Evolutionary conservation across 352 stramenopile species (phyloP).

Genomic region (Phytophthora rubi): DNA sequence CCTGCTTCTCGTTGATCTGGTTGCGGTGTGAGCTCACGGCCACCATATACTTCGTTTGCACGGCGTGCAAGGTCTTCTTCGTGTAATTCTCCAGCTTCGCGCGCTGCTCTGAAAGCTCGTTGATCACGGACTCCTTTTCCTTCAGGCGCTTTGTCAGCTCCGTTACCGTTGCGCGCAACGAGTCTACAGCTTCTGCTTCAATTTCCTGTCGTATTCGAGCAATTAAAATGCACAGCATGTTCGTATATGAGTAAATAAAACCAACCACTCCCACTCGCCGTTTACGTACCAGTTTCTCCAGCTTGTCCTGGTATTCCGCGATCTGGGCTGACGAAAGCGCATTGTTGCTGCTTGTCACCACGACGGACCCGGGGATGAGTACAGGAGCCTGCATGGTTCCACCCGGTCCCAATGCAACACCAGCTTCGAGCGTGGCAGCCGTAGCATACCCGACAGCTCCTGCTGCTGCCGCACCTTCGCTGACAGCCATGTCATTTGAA

Average conservation of each 20-base stretch:
- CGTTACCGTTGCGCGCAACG: constrained; percentile 76
- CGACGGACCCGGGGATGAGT: constrained; percentile 27
- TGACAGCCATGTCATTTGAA: constrained; percentile 36
- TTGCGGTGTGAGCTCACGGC: constrained; percentile 89
- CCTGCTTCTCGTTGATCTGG: constrained; percentile 88
- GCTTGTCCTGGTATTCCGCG: constrained; percentile 76
- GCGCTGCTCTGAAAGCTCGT: constrained; percentile 85
- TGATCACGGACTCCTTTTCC: constrained; percentile 90
- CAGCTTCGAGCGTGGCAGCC: constrained; percentile 34
- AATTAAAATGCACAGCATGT: neutral
- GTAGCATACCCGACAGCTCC: constrained; percentile 33
- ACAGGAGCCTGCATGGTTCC: constrained; percentile 36
- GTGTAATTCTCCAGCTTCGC: constrained; percentile 92
- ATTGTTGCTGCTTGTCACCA: constrained; percentile 54
- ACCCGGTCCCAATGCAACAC: constrained; percentile 27
- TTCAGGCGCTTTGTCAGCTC: constrained; percentile 88
- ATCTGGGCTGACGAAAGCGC: constrained; percentile 55
- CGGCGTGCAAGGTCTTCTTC: constrained; percentile 90
- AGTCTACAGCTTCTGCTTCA: constrained; percentile 74
- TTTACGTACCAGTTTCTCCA: constrained; percentile 67
- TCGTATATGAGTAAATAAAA: constrained; percentile 18
- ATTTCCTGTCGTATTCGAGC: constrained; percentile 42
- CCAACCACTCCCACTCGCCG: neutral
- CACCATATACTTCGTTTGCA: constrained; percentile 93
- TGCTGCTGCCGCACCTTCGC: constrained; percentile 18